phyloP scores from a whole-genome alignment of 2,329 filamentous ascomycete species.

The Talaromyces piceae region DNA sequence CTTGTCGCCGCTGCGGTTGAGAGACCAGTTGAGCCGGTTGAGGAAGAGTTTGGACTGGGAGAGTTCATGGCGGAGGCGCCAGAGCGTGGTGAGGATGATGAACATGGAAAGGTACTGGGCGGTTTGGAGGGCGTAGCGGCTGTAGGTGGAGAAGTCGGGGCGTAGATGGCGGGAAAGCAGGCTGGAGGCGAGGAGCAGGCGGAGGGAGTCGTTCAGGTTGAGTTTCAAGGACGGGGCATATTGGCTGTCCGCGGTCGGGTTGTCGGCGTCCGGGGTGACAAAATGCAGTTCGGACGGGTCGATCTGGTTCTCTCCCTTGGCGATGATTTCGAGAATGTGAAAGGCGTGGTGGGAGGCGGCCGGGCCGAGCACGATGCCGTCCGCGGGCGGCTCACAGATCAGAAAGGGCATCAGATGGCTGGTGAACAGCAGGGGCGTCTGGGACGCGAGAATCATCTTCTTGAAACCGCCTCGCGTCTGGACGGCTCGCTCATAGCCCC shows the following conservation, averaged over 20 bases:
- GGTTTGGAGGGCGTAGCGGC: neutral
- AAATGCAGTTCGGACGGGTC: neutral
- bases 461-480: neutral
- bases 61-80: neutral
- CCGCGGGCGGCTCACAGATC: neutral
- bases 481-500: conserved; percentile 1
- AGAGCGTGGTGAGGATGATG: neutral
- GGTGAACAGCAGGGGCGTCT: neutral
- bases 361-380: neutral
- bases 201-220: neutral
- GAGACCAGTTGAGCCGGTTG: neutral
- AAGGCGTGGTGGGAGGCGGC: neutral
- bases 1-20: neutral
- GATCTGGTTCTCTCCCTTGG: neutral
- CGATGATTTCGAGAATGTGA: neutral
- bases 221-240: neutral
- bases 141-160: neutral
- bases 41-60: neutral
- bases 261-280: neutral
- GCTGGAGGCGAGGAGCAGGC: neutral
- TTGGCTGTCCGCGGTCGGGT: neutral
- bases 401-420: conserved; percentile 4
- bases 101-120: neutral
- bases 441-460: conserved; percentile 2
- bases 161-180: neutral